A percentile compares a stretch with the other conserved stretches of the same genome.
These are phyloP conservation scores for Colletotrichum spaethianum DNA, from an alignment of 2,329 filamentous ascomycete species.

Conservation along the genomic window DNA sequence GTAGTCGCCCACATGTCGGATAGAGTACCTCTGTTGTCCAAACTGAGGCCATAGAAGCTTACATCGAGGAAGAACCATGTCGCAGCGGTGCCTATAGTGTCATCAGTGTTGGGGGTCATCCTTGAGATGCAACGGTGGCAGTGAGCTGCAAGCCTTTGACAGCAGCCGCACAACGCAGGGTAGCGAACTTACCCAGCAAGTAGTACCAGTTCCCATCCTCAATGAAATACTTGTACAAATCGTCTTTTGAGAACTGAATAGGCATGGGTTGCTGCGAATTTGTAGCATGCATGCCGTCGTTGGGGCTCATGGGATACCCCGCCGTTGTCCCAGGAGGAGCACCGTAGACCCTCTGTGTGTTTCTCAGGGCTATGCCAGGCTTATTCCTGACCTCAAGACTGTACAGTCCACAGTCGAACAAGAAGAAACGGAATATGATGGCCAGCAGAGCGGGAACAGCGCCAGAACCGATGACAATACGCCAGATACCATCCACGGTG, in stretches of 20 bases:
- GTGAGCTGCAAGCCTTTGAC: no score
- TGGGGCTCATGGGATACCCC: slow-evolving; percentile 43
- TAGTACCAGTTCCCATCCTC: slow-evolving; percentile 63
- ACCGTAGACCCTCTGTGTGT: slow-evolving; percentile 72
- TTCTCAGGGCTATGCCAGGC: slow-evolving; percentile 69
- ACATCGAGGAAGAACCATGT: slow-evolving; percentile 70
- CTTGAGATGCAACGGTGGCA: neutral
- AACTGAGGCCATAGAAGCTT: slow-evolving; percentile 68
- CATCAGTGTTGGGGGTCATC: slow-evolving; percentile 15
- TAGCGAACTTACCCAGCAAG: slow-evolving; percentile 50
- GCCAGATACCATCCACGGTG: slow-evolving; percentile 74
- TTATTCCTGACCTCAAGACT: slow-evolving; percentile 76
- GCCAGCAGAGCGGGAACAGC: slow-evolving; percentile 75
- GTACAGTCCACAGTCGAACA: slow-evolving; percentile 77
- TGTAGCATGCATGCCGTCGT: slow-evolving; percentile 51
- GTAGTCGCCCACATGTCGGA: slow-evolving; percentile 60
- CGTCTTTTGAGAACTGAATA: slow-evolving; percentile 63
- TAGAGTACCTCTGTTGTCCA: slow-evolving; percentile 61
- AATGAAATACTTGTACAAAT: slow-evolving; percentile 67
- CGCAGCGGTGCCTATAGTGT: slow-evolving; percentile 56
- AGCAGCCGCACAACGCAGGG: neutral
- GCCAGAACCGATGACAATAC: slow-evolving; percentile 76
- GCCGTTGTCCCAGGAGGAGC: slow-evolving; percentile 49
- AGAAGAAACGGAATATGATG: slow-evolving; percentile 76
- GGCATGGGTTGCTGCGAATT: slow-evolving; percentile 56